A percentile compares a stretch with the other conserved stretches of the same genome.
These are phyloP conservation scores for Jacaranda copaia DNA, from an alignment of 257 asterid species.

Conservation along the genomic window DNA sequence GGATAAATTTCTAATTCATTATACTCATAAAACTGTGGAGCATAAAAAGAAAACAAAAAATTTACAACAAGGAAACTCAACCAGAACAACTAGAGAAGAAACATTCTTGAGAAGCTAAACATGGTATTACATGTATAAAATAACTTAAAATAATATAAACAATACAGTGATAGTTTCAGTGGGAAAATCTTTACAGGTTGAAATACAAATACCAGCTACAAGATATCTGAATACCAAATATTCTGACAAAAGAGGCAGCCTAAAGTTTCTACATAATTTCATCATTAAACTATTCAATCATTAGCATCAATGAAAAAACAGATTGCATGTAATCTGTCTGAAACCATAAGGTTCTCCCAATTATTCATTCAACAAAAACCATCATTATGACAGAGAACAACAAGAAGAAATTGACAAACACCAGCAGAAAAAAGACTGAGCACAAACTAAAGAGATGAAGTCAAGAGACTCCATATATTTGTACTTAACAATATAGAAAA, in stretches of 20 bases:
- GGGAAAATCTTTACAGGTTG: neutral
- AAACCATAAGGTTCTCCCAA: neutral
- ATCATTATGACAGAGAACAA: neutral
- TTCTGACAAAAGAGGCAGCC: neutral
- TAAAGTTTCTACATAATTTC: conserved; percentile 20
- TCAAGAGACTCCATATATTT: neutral
- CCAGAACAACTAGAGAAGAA: neutral
- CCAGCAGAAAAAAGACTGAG: neutral
- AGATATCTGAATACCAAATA: neutral
- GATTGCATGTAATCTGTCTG: neutral
- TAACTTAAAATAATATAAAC: neutral
- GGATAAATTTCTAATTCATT: neutral
- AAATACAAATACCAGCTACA: neutral
- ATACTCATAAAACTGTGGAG: neutral
- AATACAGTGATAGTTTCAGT: neutral
- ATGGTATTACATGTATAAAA: neutral
- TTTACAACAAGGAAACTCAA: neutral
- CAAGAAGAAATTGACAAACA: neutral
- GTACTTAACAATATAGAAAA: conserved; percentile 1
- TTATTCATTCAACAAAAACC: neutral
- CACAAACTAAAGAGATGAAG: conserved; percentile 1
- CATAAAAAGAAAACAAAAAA: neutral
- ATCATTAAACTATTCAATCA: neutral
- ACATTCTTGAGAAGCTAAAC: neutral
- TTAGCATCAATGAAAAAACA: neutral